Evolutionary conservation across 345 rosid species (phyloP).

Genomic region (Crucihimalaya himalaica): DNA sequence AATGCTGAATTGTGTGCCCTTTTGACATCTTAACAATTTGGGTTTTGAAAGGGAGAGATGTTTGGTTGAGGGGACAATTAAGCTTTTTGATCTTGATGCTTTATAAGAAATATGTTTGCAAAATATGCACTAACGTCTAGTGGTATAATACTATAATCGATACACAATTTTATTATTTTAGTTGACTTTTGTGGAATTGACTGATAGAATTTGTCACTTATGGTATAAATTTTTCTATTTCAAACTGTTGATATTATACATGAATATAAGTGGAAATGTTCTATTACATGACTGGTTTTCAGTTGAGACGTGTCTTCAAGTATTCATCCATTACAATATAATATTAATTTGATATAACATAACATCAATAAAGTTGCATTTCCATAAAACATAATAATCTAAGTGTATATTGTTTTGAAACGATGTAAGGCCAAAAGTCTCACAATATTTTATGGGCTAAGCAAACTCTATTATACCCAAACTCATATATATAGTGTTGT

Average conservation of each 20-base stretch:
- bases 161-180: constrained; percentile 2
- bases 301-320: constrained; percentile 19
- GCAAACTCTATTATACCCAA: not conserved
- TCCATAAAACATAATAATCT: too few species aligned
- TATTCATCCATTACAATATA: constrained; percentile 19
- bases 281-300: constrained; percentile 9
- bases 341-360: too few species aligned
- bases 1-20: constrained; percentile 32
- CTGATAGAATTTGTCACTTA: constrained; percentile 20
- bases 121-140: not conserved
- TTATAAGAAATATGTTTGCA: not conserved
- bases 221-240: not conserved
- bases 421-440: too few species aligned
- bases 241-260: constrained; percentile 31
- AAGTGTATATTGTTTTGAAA: too few species aligned
- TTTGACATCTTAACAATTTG: too few species aligned
- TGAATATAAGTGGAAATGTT: constrained; percentile 15
- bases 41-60: not conserved
- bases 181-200: constrained; percentile 28
- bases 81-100: not conserved
- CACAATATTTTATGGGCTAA: too few species aligned
- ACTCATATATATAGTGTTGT: too few species aligned
- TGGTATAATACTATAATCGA: not conserved
- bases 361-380: too few species aligned
- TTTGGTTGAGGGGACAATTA: not conserved